Conservation (phyloP, 2,329 filamentous ascomycete species). For the Aspergillus pseudonomiae region DNA sequence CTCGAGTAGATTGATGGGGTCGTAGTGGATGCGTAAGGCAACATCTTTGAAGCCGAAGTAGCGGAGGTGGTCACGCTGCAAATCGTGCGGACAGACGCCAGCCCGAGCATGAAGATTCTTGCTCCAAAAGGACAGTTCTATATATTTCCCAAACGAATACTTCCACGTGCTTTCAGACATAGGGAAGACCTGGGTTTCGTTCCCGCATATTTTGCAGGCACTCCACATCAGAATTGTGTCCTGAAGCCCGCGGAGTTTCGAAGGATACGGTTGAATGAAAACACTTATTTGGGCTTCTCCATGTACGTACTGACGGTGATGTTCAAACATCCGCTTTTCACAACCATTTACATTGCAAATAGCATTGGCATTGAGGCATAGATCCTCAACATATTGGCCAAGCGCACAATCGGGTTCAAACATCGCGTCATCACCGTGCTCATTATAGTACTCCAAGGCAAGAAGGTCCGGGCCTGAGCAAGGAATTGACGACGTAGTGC, state of each 20-base stretch:
- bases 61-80: conserved; percentile 87
- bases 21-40: conserved; percentile 86
- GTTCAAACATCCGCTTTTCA: conserved; percentile 84
- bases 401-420: conserved; percentile 85
- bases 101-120: conserved; percentile 74
- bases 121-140: conserved; percentile 98
- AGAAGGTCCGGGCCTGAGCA: conserved; percentile 91
- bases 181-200: conserved; percentile 82
- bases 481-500: conserved; percentile 88
- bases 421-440: conserved; percentile 72
- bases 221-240: conserved; percentile 97
- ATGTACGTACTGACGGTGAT: conserved; percentile 96
- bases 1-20: conserved; percentile 88
- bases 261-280: conserved; percentile 76
- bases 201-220: conserved; percentile 86
- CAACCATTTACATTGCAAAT: conserved; percentile 83
- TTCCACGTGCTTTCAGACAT: conserved; percentile 97
- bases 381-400: conserved; percentile 91
- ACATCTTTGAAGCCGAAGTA: conserved; percentile 90
- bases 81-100: conserved; percentile 83
- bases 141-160: conserved; percentile 96
- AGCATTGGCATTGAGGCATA: conserved; percentile 76
- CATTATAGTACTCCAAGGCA: conserved; percentile 89
- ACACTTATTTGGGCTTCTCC: conserved; percentile 92
- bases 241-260: conserved; percentile 65